Conservation (phyloP, 2,329 filamentous ascomycete genomes). For the Cryphonectria carpinicola region DNA sequence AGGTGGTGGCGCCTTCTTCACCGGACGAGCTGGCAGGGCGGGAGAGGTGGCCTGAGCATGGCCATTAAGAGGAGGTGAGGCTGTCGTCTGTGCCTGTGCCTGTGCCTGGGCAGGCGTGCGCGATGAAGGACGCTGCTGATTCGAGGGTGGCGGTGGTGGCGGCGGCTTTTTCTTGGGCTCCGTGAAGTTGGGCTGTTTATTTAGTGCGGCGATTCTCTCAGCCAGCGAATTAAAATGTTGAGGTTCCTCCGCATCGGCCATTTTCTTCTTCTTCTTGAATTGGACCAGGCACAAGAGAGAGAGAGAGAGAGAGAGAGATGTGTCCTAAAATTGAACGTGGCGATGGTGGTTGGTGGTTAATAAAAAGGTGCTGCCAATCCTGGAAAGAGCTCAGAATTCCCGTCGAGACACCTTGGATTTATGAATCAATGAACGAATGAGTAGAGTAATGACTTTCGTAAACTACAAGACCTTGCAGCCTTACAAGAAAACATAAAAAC, state of each 20-base stretch:
- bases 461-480: neutral
- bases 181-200: slow-evolving; percentile 63
- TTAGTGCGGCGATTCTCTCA: slow-evolving; percentile 67
- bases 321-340: neutral
- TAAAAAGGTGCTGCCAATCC: neutral
- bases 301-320: neutral
- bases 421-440: neutral
- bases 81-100: slow-evolving; percentile 19
- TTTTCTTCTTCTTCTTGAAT: slow-evolving; percentile 37
- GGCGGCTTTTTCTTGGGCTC: slow-evolving; percentile 44
- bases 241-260: slow-evolving; percentile 66
- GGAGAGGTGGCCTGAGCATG: slow-evolving; percentile 40
- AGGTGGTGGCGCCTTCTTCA: slow-evolving; percentile 40
- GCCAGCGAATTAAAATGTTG: slow-evolving; percentile 60
- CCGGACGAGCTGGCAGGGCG: slow-evolving; percentile 44
- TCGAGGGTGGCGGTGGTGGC: slow-evolving; percentile 51
- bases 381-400: neutral
- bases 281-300: neutral
- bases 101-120: slow-evolving; percentile 32
- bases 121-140: slow-evolving; percentile 41
- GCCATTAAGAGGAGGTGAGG: slow-evolving; percentile 31
- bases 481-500: neutral
- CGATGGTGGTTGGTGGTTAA: neutral
- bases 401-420: neutral
- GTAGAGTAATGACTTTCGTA: neutral